Evolutionary conservation across 1,139 yeast species (phyloP).

Genomic region (Arxiozyma slooffiae): DNA sequence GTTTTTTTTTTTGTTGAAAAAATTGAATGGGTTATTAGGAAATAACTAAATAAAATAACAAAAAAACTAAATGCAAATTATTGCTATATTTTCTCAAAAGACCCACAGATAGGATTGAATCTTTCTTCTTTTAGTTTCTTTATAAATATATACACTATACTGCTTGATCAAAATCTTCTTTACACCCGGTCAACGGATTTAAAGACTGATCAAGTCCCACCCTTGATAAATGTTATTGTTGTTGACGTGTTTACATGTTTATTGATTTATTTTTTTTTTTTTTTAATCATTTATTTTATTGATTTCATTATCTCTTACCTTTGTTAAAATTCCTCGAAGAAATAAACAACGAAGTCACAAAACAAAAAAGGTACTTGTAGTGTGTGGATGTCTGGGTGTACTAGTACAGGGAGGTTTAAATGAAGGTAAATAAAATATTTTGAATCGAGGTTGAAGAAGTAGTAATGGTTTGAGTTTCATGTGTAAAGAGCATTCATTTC

Average conservation of each 20-base stretch:
- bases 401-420: neutral
- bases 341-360: neutral
- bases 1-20: too few relatives aligned
- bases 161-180: neutral
- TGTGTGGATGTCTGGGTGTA: neutral
- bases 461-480: too few relatives aligned
- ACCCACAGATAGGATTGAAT: neutral
- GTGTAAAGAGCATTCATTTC: conserved; percentile 27
- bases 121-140: neutral
- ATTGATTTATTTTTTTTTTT: too few relatives aligned
- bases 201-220: neutral
- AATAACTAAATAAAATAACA: too few relatives aligned
- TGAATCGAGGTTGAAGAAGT: neutral
- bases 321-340: neutral
- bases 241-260: neutral
- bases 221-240: neutral
- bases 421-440: neutral
- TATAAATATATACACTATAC: neutral
- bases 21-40: too few relatives aligned
- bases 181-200: neutral
- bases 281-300: too few relatives aligned
- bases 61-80: too few relatives aligned
- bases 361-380: too few relatives aligned
- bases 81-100: neutral
- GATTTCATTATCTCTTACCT: neutral